Conservation (phyloP, 495 filamentous ascomycete species). For the Letharia lupina region DNA sequence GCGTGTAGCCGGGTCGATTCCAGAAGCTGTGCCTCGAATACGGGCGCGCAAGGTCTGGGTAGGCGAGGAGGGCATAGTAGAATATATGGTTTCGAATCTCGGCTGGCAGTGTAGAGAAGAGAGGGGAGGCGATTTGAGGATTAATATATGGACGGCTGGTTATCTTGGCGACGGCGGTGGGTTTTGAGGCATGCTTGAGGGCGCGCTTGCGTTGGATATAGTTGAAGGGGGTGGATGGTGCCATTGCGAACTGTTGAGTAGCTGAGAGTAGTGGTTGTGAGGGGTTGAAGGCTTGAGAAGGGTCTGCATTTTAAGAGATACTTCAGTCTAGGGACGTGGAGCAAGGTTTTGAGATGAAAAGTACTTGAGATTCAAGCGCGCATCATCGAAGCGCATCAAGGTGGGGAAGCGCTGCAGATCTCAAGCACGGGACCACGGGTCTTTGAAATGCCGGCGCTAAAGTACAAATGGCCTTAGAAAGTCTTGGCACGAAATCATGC, state of each 20-base stretch:
- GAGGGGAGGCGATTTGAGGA: slow-evolving; percentile 24
- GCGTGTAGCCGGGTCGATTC: slow-evolving; percentile 27
- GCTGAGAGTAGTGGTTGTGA: background rate
- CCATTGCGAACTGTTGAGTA: background rate
- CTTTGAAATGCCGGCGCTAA: no score
- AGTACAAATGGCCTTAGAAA: no score
- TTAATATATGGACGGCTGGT: slow-evolving; percentile 11
- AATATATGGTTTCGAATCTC: slow-evolving; percentile 30
- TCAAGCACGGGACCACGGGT: no score
- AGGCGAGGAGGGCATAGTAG: slow-evolving; percentile 26
- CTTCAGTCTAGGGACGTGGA: no score
- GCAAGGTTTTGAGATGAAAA: no score
- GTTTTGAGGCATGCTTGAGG: slow-evolving; percentile 5
- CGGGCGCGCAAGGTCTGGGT: slow-evolving; percentile 20
- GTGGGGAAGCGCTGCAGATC: no score
- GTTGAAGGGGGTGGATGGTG: background rate
- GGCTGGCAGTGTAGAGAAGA: slow-evolving; percentile 28
- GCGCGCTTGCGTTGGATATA: slow-evolving; percentile 10
- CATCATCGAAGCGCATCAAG: no score
- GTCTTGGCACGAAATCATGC: no score
- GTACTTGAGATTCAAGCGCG: no score
- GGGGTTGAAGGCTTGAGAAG: background rate
- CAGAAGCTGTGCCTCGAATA: slow-evolving; percentile 25
- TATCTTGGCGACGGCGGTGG: slow-evolving; percentile 8
- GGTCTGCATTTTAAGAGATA: no score